These are phyloP conservation scores for Elaeis guineensis DNA, from an alignment of 176 grass and related monocot species.

Conservation along the genomic window DNA sequence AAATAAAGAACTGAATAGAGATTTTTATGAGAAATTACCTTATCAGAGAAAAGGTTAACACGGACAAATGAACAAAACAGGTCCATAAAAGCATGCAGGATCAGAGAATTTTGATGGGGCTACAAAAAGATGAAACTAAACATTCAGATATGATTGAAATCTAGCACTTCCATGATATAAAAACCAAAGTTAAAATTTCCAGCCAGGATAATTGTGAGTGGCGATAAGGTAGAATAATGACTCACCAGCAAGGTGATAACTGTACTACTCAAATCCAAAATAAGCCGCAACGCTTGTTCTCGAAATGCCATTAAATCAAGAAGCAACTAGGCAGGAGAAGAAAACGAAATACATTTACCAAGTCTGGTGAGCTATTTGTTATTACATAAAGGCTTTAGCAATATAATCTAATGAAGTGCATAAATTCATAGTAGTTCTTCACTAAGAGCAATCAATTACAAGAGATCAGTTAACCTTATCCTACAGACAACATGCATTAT, in stretches of 20 bases:
- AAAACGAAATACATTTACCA: conserved; percentile 11
- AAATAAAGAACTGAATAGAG: no score
- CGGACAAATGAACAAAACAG: conserved; percentile 89
- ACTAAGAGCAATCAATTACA: no score
- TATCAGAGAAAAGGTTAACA: conserved; percentile 93
- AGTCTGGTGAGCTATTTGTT: neutral
- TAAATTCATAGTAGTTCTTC: no score
- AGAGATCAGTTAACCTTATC: no score
- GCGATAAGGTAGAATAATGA: neutral
- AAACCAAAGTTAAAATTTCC: neutral
- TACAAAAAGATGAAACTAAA: conserved; percentile 24
- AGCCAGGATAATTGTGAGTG: neutral
- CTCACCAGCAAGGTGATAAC: conserved; percentile 96
- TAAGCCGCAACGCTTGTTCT: conserved; percentile 85
- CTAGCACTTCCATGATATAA: neutral
- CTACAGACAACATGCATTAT: no score
- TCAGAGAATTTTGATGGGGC: conserved; percentile 98
- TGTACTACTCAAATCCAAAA: conserved; percentile 97
- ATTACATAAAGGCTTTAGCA: no score
- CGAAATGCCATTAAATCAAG: conserved; percentile 97
- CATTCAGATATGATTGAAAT: conserved; percentile 9
- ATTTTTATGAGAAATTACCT: conserved; percentile 34
- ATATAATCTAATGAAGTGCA: no score
- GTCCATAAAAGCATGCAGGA: conserved; percentile 99
- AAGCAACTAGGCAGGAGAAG: conserved; percentile 47